phyloP scores from a whole-genome alignment of 129 eudicot species.

The Gnaphalium uliginosum region DNA sequence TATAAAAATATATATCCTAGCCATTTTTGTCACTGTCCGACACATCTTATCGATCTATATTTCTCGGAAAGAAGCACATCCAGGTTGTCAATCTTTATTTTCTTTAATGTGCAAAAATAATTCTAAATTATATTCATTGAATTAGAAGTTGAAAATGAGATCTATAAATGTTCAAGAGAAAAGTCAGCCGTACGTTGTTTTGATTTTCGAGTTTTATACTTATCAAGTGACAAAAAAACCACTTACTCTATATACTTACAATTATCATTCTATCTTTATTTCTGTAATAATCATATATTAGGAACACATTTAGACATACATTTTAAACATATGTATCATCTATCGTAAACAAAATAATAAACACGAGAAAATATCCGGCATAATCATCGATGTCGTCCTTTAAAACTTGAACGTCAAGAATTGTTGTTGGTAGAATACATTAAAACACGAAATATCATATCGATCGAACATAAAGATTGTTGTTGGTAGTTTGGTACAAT shows the following conservation, averaged over 20 bases:
- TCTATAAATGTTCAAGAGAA: neutral
- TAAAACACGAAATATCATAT: neutral
- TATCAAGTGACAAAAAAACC: too few species aligned
- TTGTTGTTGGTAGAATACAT: conserved; percentile 13
- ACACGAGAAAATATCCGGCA: neutral
- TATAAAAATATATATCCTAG: neutral
- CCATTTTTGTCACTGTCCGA: neutral
- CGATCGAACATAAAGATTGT: conserved; percentile 19
- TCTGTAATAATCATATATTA: too few species aligned
- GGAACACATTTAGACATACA: too few species aligned
- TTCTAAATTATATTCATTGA: neutral
- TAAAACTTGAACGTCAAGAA: conserved; percentile 14
- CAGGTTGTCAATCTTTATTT: neutral
- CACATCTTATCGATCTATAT: neutral
- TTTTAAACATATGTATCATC: too few species aligned
- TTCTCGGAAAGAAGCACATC: neutral
- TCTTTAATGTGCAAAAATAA: neutral
- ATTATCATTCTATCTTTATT: too few species aligned
- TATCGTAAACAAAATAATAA: neutral
- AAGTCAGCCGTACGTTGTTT: neutral
- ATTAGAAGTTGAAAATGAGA: neutral
- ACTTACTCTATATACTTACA: too few species aligned
- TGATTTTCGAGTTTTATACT: neutral
- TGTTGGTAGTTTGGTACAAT: conserved; percentile 5
- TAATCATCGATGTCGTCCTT: neutral